Conservation (phyloP, 352 stramenopile species). For the Globisporangium recalcitrans region DNA sequence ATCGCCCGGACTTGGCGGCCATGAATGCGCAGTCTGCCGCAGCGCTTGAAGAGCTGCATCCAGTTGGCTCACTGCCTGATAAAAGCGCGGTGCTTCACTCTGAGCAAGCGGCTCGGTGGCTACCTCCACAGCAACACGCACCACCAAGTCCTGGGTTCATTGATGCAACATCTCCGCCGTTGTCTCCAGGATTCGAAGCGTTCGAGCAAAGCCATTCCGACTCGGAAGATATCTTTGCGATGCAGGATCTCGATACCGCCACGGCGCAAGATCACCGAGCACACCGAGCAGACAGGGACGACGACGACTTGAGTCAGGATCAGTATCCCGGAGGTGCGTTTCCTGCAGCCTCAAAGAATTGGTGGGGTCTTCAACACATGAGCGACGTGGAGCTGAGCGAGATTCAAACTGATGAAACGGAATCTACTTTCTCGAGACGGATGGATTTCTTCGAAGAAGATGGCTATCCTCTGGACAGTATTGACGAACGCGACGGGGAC, state of each 20-base stretch:
- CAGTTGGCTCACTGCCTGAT: constrained; percentile 34
- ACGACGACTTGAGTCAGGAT: constrained; percentile 36
- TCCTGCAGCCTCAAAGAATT: constrained; percentile 64
- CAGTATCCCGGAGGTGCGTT: constrained; percentile 45
- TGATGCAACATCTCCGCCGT: constrained; percentile 15
- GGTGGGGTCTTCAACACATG: constrained; percentile 54
- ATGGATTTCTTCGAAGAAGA: constrained; percentile 52
- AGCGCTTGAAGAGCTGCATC: constrained; percentile 18
- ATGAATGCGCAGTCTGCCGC: background rate
- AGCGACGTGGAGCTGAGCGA: constrained; percentile 71
- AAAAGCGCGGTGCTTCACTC: constrained; percentile 33
- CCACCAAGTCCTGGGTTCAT: constrained; percentile 6
- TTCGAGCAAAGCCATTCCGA: constrained; percentile 15
- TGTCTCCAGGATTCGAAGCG: constrained; percentile 31
- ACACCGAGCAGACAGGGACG: constrained; percentile 21
- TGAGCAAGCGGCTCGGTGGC: constrained; percentile 63
- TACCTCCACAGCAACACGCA: constrained; percentile 23
- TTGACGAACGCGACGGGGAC: constrained; percentile 11
- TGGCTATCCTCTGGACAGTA: constrained; percentile 17
- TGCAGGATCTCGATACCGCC: constrained; percentile 15
- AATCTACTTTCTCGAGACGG: constrained; percentile 60
- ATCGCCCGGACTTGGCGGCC: constrained; percentile 4
- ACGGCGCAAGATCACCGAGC: background rate
- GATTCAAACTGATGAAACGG: constrained; percentile 69
- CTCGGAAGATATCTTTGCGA: constrained; percentile 14